Conservation (phyloP, 2,329 filamentous ascomycete genomes). For the Hymenoscyphus linearis region DNA sequence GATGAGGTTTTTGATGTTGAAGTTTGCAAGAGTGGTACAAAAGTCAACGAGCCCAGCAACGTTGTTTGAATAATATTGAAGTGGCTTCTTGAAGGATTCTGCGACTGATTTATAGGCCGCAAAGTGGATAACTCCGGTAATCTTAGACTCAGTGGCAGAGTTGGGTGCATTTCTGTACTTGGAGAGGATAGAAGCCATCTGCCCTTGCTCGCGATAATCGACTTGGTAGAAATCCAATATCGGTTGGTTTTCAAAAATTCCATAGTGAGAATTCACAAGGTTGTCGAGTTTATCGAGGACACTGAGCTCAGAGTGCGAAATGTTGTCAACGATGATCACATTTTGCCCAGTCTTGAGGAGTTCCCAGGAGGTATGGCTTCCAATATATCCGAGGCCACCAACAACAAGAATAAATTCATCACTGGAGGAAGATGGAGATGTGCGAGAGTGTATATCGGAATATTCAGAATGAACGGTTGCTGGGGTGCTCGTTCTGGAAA, state of each 20-base stretch:
- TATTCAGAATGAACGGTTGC: not conserved
- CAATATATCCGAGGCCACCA: constrained; percentile 44
- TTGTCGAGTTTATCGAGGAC: constrained; percentile 21
- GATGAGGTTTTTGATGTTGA: constrained; percentile 58
- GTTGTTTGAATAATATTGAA: constrained; percentile 63
- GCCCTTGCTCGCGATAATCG: constrained; percentile 26
- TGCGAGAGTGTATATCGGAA: not conserved
- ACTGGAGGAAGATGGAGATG: not conserved
- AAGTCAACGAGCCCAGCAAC: constrained; percentile 57
- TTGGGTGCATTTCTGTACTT: constrained; percentile 24
- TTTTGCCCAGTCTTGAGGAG: constrained; percentile 43
- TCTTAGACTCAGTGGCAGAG: constrained; percentile 37
- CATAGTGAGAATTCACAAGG: constrained; percentile 19
- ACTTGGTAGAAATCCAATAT: constrained; percentile 22
- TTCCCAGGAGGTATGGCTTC: constrained; percentile 45
- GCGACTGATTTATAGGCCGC: constrained; percentile 61
- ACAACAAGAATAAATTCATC: constrained; percentile 35
- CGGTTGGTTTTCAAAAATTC: constrained; percentile 6
- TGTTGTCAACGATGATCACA: constrained; percentile 36
- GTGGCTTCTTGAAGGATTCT: constrained; percentile 53
- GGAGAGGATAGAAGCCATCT: constrained; percentile 21
- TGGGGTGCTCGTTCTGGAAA: constrained; percentile 2
- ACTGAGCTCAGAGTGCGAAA: constrained; percentile 33
- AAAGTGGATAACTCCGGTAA: constrained; percentile 60
- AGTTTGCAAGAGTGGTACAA: constrained; percentile 48